Base-by-base conservation (phyloP, 352 stramenopile genomes). In the Pythium rishiriense region DNA sequence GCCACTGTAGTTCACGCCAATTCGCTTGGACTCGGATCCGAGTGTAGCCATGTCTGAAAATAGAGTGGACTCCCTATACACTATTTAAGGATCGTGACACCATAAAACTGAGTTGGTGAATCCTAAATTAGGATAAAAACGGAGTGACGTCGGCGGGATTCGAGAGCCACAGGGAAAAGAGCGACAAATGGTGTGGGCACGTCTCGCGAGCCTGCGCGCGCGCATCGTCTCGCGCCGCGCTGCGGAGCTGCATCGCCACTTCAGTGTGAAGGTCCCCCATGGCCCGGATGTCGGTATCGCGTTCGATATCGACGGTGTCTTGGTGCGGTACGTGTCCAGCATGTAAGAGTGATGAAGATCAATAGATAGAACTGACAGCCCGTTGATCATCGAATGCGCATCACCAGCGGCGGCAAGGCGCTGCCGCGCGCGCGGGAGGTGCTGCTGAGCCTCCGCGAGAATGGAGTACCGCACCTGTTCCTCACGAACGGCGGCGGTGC, bases 261-360 rank as follows among this genome's bases (percentile, higher is more conserved):
- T 52, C 9, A 37, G 7, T 5, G 45, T n/a, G 10, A 43, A 14
- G 6, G 8, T 4, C 37, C 25, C 33, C 1, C 9, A 9, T 7
- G 43, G 35, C 9, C 67, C 75, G 3, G 76, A 79, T 19, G 90
- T 94, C 35, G 87, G 85, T 39, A 87, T 96, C 43, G 90, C 85
- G 9, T 97, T 97, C 64, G 91, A 97, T 64, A 97, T 97, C 35
- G 91, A 97, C 26, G 91, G 91, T 57, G 91, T 97, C 5, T 70
- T 97, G 31, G 86, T 97, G 46, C 84, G 91, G 85, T 92, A 45
- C 89, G 60, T 19, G 21, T 28, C 43, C 14, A 2, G n/a, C n/a
- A n/a, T n/a, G n/a, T n/a, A n/a, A n/a, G n/a, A n/a, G n/a, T n/a
- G n/a, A n/a, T n/a, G n/a, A n/a, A n/a, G 15, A 33, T 43, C 11